Conservation (phyloP, 805 yeast genomes). For the Wickerhamomyces pijperi region DNA sequence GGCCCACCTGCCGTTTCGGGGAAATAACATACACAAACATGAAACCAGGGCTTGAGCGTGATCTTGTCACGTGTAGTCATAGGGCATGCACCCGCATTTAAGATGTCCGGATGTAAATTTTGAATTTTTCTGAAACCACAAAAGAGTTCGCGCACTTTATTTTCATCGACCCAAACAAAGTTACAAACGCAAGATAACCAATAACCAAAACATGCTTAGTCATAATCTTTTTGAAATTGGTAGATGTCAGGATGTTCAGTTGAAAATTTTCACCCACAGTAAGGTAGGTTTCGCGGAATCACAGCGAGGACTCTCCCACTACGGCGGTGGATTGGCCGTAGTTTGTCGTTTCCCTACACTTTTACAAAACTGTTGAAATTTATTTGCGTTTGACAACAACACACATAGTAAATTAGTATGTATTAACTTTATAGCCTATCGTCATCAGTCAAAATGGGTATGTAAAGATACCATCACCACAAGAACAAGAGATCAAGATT, state of each 20-base stretch:
- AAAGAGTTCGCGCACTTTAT: not conserved
- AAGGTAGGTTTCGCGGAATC: not conserved
- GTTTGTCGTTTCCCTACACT: slow-evolving; percentile 1
- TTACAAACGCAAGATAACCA: too few relatives aligned
- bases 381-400: slow-evolving; percentile 5
- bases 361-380: slow-evolving; percentile 13
- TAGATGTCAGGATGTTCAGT: not conserved
- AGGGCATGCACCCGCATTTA: too few relatives aligned
- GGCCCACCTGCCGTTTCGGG: too few relatives aligned
- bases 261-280: not conserved
- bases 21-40: too few relatives aligned
- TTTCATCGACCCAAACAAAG: not conserved
- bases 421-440: slow-evolving; percentile 8
- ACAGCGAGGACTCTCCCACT: slow-evolving; percentile 1
- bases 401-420: not conserved
- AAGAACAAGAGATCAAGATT: not conserved
- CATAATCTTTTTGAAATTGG: not conserved
- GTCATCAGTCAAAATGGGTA: slow-evolving; percentile 22
- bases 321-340: too few relatives aligned
- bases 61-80: too few relatives aligned
- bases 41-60: too few relatives aligned
- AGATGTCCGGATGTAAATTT: too few relatives aligned
- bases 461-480: slow-evolving; percentile 5
- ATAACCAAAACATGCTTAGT: not conserved
- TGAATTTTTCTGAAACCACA: too few relatives aligned